A percentile compares a stretch with the other conserved stretches of the same genome.
Evolutionary conservation across 345 rosid genomes (phyloP).

Genomic region (Punica granatum): DNA sequence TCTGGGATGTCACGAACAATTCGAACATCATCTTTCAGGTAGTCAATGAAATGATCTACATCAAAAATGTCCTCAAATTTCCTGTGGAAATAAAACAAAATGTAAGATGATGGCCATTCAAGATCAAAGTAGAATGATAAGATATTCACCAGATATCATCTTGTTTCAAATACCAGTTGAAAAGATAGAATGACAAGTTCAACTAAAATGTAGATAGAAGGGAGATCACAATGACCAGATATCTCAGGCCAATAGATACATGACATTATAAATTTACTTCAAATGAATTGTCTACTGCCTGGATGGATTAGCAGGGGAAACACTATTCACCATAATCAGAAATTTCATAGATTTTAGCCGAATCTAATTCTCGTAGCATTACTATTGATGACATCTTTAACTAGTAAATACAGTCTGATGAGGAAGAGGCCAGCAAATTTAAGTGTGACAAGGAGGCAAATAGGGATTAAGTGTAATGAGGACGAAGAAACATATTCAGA

Average conservation of each 20-base stretch:
- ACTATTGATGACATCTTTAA: neutral
- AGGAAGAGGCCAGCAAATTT: constrained; percentile 2
- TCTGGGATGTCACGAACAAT: constrained; percentile 95
- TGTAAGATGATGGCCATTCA: neutral
- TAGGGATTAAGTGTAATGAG: neutral
- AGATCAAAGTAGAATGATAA: neutral
- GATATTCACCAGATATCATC: neutral
- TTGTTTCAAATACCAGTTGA: neutral
- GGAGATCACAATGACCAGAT: neutral
- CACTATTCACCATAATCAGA: neutral
- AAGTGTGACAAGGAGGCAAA: neutral
- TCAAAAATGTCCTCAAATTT: constrained; percentile 96
- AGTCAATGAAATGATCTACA: constrained; percentile 95
- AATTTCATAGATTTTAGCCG: neutral
- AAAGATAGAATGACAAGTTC: neutral
- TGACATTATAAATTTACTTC: neutral
- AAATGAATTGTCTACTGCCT: neutral
- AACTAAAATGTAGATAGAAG: neutral
- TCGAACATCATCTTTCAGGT: constrained; percentile 78
- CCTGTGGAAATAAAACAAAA: constrained; percentile 34
- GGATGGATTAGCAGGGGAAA: neutral
- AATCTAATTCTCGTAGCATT: neutral
- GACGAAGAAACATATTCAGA: too few species aligned
- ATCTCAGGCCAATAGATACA: neutral
- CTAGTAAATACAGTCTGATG: neutral